Conservation (phyloP, 805 yeast species). For the Yarrowia hollandica region DNA sequence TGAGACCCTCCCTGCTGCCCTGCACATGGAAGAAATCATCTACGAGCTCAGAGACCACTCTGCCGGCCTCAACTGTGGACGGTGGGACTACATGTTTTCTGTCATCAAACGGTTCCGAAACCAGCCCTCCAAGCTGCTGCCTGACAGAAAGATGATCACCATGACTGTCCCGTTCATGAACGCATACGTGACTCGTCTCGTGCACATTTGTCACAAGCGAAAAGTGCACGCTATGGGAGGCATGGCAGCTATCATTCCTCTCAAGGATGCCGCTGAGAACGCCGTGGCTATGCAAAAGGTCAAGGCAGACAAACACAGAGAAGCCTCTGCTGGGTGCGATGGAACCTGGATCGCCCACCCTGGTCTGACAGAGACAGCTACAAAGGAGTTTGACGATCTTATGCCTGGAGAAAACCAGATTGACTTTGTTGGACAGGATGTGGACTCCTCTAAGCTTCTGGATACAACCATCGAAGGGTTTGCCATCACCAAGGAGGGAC, state of each 20-base stretch:
- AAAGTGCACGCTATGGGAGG: constrained; percentile 76
- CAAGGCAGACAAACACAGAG: constrained; percentile 62
- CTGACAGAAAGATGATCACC: constrained; percentile 68
- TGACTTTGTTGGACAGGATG: constrained; percentile 52
- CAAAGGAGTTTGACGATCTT: constrained; percentile 63
- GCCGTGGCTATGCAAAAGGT: constrained; percentile 62
- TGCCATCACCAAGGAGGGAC: constrained; percentile 60
- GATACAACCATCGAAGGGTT: constrained; percentile 59
- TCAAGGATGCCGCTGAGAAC: constrained; percentile 59
- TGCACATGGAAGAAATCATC: constrained; percentile 74
- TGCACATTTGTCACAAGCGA: constrained; percentile 65
- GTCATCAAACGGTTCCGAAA: constrained; percentile 63
- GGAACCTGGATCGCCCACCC: constrained; percentile 80
- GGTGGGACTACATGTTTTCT: constrained; percentile 74
- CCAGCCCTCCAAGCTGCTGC: constrained; percentile 58
- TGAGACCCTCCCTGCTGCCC: constrained; percentile 69
- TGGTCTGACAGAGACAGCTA: constrained; percentile 61
- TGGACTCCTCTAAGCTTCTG: constrained; percentile 43
- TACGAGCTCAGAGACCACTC: constrained; percentile 68
- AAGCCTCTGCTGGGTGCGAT: constrained; percentile 65
- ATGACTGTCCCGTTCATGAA: constrained; percentile 71
- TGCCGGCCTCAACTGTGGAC: constrained; percentile 70
- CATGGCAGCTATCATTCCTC: constrained; percentile 74
- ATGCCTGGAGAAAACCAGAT: constrained; percentile 74
- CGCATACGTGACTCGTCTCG: constrained; percentile 62